Base-by-base conservation (phyloP, 2,329 filamentous ascomycete genomes). In the Cytospora leucostoma region DNA sequence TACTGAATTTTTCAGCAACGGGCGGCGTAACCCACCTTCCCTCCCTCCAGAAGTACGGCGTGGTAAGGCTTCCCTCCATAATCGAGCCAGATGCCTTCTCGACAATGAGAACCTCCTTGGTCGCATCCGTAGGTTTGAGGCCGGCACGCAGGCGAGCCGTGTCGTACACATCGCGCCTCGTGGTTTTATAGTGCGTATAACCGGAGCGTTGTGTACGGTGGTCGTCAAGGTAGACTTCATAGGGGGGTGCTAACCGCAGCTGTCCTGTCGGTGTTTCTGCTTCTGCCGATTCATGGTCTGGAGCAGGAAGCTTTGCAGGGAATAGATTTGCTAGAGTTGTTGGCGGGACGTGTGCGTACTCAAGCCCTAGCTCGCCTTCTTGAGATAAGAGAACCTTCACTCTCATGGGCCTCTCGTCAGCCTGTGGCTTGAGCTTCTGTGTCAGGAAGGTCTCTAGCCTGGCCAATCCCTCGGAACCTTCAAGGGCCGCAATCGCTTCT, bases 181-280 rank as follows among this genome's bases (percentile, higher is more conserved):
- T 95, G 0, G 94, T 98, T 75, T 99, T 98, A 78, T 90, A 91
- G 63, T 88, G 87, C 0, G 93, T 97, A 71, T 89, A 90, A n/a
- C 86, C 82, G 1, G 84, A 85, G 49, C 75, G 74, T 8, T 68
- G 44, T 0, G 80, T 82, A n/a, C 60, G 60, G n/a, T 67, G 63
- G 11, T 63, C 60, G 68, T 86, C 83, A 3, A 84, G 63, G 0
- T 80, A 64, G 2, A 86, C 72, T 2, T 77, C 74, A 65, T 78
- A 84, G 1, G 71, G 71, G 0, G 74, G 70, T n/a, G 69, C 64
- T 33, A 58, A 40, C 69, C 72, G 1, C 66, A 62, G 11, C 70
- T 74, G 15, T 35, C 56, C 63, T 34, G 38, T 27, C 15, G 33
- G 51, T 49, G 56, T 32, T 49, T 53, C 60, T 67, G 32, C 13